Percentiles rank a stretch among this genome's conserved stretches.
These are phyloP conservation scores for Penicillium coprophilum DNA, from an alignment of 495 filamentous ascomycete genomes.

Conservation along the genomic window DNA sequence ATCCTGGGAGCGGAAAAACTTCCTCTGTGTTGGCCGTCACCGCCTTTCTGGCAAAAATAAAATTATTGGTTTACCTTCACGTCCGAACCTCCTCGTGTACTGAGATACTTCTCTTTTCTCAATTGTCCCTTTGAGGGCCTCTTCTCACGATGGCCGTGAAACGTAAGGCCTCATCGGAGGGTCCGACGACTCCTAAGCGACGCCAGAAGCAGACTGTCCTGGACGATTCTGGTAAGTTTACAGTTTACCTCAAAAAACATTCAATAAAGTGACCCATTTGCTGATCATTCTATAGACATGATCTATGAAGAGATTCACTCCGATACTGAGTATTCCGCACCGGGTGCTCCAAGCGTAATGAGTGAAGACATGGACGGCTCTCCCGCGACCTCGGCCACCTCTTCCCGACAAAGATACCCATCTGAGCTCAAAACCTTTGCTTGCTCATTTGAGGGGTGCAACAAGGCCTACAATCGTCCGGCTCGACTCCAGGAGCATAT, in stretches of 20 bases:
- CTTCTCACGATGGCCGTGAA: slow-evolving; percentile 28
- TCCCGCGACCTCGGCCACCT: slow-evolving; percentile 54
- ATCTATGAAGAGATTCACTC: slow-evolving; percentile 46
- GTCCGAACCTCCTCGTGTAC: slow-evolving; percentile 4
- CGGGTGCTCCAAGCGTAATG: slow-evolving; percentile 28
- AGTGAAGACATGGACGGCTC: slow-evolving; percentile 47
- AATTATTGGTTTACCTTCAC: slow-evolving; percentile 5
- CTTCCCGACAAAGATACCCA: slow-evolving; percentile 50
- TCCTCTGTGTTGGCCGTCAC: slow-evolving; percentile 10
- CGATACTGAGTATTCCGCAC: slow-evolving; percentile 38
- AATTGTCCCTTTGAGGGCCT: slow-evolving; percentile 1
- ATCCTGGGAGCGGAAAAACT: slow-evolving; percentile 17
- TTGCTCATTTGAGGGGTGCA: slow-evolving; percentile 69
- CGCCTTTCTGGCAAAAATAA: slow-evolving; percentile 14
- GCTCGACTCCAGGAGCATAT: slow-evolving; percentile 76
- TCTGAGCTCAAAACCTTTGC: slow-evolving; percentile 70
- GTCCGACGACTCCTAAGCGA: slow-evolving; percentile 28
- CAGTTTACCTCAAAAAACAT: slow-evolving; percentile 7
- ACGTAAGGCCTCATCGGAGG: slow-evolving; percentile 31
- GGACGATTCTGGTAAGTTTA: slow-evolving; percentile 33
- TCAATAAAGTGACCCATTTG: slow-evolving; percentile 7
- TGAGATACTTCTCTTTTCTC: slow-evolving; percentile 2
- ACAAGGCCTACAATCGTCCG: slow-evolving; percentile 83
- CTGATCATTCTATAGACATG: slow-evolving; percentile 29
- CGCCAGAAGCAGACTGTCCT: slow-evolving; percentile 26